Base-by-base conservation (phyloP, 2,329 filamentous ascomycete species). In the Trichoderma sp. region DNA sequence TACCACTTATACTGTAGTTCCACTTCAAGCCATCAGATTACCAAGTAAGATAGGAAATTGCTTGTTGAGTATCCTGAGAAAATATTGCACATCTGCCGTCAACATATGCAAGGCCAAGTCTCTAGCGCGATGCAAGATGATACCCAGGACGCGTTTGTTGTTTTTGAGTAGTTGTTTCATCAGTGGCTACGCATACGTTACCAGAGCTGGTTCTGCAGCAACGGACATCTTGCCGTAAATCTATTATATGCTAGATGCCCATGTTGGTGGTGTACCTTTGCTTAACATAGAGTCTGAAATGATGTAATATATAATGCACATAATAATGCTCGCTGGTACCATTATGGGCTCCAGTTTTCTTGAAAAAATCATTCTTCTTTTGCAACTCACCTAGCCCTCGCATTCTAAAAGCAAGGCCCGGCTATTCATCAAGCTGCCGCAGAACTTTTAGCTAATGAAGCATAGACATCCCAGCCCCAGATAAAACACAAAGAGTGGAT, bases 401-500 rank as follows among this genome's bases (percentile, higher is more conserved):
- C 61, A 43, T 43, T 43, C 7, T 16, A 37, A 47, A 31, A n/a
- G 49, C 16, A 64, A 24, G 40, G 43, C 24, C 13, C 11, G 6
- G 24, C 37, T 27, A 24, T 27, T 21, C 19, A 43, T 21, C 21
- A 61, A 67, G 43, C 31, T 52, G 43, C 29, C 40, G 14, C 33
- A 11, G 13, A 29, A 24, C 56, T 24, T 29, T 74, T 88, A 97
- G 83, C 94, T 97, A 79, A 99, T 97, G 81, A 98, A 97, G 85
- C 96, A 99, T 71, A 99, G 87, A 79, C 94, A 97, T 65, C 94
- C 95, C 74, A 99, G 84, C 40, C 92, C 92, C 69, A 97, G 84
- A 81, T 99, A 99, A 81, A 98, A 99, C 60, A 98, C 91, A 78
- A 97, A 92, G 65, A 99, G 84, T 68, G 96, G 96, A 78, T 96